Conservation (phyloP, 2,329 filamentous ascomycete species). For the Mycosphaerella arachidis region DNA sequence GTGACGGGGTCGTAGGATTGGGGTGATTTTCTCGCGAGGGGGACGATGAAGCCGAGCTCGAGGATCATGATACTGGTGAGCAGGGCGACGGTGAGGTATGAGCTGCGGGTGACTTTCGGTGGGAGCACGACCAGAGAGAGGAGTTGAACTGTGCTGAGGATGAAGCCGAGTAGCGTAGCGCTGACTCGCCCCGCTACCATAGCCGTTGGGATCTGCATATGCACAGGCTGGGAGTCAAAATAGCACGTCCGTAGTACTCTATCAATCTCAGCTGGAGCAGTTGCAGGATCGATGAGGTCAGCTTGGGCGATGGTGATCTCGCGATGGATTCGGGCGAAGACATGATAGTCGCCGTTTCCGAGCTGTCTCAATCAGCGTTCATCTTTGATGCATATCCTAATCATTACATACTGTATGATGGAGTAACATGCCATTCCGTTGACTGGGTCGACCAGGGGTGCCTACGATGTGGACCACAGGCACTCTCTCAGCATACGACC, state of each 20-base stretch:
- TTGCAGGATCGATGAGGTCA: conserved; percentile 62
- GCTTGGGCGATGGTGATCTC: conserved; percentile 67
- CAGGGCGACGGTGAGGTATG: conserved; percentile 80
- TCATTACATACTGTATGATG: conserved; percentile 38
- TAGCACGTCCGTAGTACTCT: conserved; percentile 70
- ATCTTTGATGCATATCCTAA: conserved; percentile 14
- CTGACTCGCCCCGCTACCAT: conserved; percentile 73
- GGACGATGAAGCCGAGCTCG: conserved; percentile 79
- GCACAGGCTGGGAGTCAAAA: conserved; percentile 70
- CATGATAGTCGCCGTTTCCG: conserved; percentile 66
- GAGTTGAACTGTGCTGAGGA: conserved; percentile 68
- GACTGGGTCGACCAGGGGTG: conserved; percentile 37
- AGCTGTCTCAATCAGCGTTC: conserved; percentile 4
- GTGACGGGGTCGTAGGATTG: conserved; percentile 82
- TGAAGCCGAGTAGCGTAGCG: conserved; percentile 64
- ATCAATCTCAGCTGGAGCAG: conserved; percentile 73
- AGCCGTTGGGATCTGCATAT: conserved; percentile 77
- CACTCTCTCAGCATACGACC: conserved; percentile 45
- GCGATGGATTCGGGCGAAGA: conserved; percentile 74
- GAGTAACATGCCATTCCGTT: conserved; percentile 39
- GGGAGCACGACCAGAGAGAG: conserved; percentile 72
- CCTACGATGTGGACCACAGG: conserved; percentile 48
- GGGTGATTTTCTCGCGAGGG: conserved; percentile 65
- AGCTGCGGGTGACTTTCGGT: conserved; percentile 72
- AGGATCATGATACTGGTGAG: conserved; percentile 67